Percentiles rank a stretch among this genome's conserved stretches.
phyloP scores from a whole-genome alignment of 225 moss, liverwort and hornwort genomes.

The Climacium dendroides region DNA sequence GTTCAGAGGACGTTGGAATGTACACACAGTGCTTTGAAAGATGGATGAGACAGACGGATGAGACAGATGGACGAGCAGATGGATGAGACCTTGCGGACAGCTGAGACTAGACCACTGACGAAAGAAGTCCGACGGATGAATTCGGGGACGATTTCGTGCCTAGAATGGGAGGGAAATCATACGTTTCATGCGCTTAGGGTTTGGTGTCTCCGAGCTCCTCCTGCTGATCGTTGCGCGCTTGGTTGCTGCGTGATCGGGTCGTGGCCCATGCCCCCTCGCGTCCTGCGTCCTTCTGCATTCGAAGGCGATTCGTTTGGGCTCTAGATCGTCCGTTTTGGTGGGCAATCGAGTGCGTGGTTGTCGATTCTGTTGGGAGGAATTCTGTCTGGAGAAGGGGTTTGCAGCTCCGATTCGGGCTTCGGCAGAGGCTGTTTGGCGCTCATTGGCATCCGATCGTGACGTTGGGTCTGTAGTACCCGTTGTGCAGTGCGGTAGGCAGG shows the following conservation, averaged over 20 bases:
- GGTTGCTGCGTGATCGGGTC: neutral
- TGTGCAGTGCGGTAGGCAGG: neutral
- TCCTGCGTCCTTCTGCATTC: neutral
- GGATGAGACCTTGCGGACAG: neutral
- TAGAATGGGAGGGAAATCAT: neutral
- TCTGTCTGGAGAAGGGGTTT: neutral
- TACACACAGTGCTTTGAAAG: neutral
- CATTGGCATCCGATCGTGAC: neutral
- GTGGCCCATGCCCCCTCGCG: neutral
- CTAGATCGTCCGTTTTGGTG: neutral
- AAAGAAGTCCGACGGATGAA: neutral
- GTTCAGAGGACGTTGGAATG: neutral
- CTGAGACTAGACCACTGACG: no score
- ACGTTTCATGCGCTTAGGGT: slow-evolving; percentile 3
- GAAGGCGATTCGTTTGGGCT: neutral
- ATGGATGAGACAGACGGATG: neutral
- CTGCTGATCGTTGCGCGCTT: neutral
- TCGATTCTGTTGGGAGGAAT: neutral
- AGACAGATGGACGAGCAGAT: neutral
- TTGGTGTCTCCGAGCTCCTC: neutral
- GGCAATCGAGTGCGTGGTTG: neutral
- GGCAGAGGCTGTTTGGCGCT: neutral
- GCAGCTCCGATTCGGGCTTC: neutral
- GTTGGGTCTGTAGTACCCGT: neutral
- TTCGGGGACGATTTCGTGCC: neutral